phyloP scores from a whole-genome alignment of 108 stramenopile genomes.

The Pseudonitzschia pungens region DNA sequence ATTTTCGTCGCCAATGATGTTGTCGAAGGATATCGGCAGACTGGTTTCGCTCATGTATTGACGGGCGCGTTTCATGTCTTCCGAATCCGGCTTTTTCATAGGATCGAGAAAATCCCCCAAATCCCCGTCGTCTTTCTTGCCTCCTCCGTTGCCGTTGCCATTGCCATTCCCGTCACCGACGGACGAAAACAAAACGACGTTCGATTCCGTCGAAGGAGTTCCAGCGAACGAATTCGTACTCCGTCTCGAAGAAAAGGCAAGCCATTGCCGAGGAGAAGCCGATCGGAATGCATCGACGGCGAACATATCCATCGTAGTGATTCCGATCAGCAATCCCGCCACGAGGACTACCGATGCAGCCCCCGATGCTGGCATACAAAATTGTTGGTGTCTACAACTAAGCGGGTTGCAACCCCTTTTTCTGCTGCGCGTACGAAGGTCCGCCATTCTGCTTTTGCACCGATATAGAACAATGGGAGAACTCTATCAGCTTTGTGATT shows the following conservation, averaged over 20 bases:
- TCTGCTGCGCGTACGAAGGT: too few relatives aligned
- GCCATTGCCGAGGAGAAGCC: slow-evolving; percentile 2
- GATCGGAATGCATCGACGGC: not conserved
- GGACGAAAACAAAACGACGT: slow-evolving; percentile 27
- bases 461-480: too few relatives aligned
- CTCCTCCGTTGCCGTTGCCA: slow-evolving; percentile 15
- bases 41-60: slow-evolving; percentile 57
- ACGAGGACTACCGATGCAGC: slow-evolving; percentile 44
- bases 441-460: too few relatives aligned
- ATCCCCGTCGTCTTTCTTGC: slow-evolving; percentile 19
- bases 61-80: slow-evolving; percentile 46
- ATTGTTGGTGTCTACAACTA: not conserved
- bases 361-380: not conserved
- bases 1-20: slow-evolving; percentile 13
- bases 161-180: slow-evolving; percentile 32
- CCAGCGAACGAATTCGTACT: not conserved
- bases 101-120: slow-evolving; percentile 38
- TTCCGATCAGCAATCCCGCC: slow-evolving; percentile 3
- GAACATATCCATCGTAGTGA: not conserved
- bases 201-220: not conserved
- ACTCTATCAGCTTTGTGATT: too few relatives aligned
- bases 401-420: too few relatives aligned
- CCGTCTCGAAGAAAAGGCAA: not conserved
- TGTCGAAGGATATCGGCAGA: slow-evolving; percentile 50
- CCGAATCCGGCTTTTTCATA: slow-evolving; percentile 43